These are phyloP conservation scores for Rhynchosporium secalis DNA, from an alignment of 2,329 filamentous ascomycete species.

Conservation along the genomic window DNA sequence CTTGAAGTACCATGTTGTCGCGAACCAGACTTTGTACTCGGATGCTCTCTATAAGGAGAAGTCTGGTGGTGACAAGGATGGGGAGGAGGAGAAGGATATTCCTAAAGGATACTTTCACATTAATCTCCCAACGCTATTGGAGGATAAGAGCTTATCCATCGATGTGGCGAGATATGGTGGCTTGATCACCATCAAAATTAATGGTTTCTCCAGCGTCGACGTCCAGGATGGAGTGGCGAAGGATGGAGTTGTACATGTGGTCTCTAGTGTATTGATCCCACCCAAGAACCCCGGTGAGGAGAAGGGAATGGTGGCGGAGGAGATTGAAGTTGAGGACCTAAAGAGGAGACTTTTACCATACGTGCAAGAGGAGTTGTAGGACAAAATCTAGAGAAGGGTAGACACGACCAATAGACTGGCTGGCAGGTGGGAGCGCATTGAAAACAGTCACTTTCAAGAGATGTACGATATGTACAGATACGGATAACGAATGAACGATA, in stretches of 20 bases:
- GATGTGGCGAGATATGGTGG: constrained; percentile 70
- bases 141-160: constrained; percentile 64
- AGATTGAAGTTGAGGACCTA: constrained; percentile 61
- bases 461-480: constrained; percentile 3
- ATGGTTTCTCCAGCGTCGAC: constrained; percentile 66
- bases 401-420: too few relatives aligned
- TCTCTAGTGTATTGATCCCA: constrained; percentile 73
- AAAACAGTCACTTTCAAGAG: neutral
- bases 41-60: constrained; percentile 71
- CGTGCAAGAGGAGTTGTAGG: constrained; percentile 27
- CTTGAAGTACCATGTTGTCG: constrained; percentile 75
- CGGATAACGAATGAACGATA: constrained; percentile 11
- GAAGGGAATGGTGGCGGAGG: constrained; percentile 46
- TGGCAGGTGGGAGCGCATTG: too few relatives aligned
- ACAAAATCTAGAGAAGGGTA: too few relatives aligned
- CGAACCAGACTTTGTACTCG: constrained; percentile 76
- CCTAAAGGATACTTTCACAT: constrained; percentile 52
- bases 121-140: constrained; percentile 72
- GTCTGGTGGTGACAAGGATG: constrained; percentile 33
- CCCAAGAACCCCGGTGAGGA: constrained; percentile 49
- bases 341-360: constrained; percentile 44
- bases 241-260: constrained; percentile 82
- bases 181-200: constrained; percentile 71
- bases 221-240: constrained; percentile 70
- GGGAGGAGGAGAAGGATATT: constrained; percentile 34